Base-by-base conservation (phyloP, 2,329 filamentous ascomycete genomes). In the Paecilomyces sp. region DNA sequence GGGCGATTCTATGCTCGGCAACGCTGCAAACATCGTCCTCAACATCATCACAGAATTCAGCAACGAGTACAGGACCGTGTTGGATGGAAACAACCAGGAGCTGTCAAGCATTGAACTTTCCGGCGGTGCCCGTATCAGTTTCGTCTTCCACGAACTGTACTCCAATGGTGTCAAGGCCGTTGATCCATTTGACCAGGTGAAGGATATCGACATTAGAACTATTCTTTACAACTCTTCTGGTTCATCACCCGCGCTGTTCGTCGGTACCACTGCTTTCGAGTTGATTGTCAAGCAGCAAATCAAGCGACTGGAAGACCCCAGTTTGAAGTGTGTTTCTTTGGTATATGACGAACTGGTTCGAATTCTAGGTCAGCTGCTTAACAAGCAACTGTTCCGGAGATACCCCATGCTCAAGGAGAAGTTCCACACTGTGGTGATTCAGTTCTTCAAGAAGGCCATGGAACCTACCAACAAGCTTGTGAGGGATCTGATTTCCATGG, bases 21-120 rank as follows among this genome's bases (percentile, higher is more conserved):
- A 97, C 81, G 94, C 88, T 74, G 89, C 90, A 60, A 99, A 97
- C 74, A 96, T 99, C 64, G 88, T 99, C 59, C 85, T 99, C 64
- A 97, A 97, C 78, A 96, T 99, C 79, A 99, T 99, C 71, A 97
- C 93, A 50, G 94, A 99, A 77, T 99, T 99, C 74, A 92, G 91
- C 67, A 96, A 96, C 71, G 94, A 99, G 75, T 99, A 96, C 85
- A 87, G 93, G 68, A 96, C 92, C 24, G 91, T 99, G 24, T 79
- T 99, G 61, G 95, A 99, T 67, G 94, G 94, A 68, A 96, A 96
- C 79, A 97, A 95, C 78, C 91, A 91, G 64, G 94, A 99, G 75
- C 83, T 99, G 3, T 97, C 94, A 25, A 96, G 91, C 77, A 85
- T 90, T 1, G 94, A 99, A 75, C 83, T 99, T 62, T 97, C 94